These are phyloP conservation scores for Mrakia frigida DNA, from an alignment of 768 basidiomycete species.

Conservation along the genomic window DNA sequence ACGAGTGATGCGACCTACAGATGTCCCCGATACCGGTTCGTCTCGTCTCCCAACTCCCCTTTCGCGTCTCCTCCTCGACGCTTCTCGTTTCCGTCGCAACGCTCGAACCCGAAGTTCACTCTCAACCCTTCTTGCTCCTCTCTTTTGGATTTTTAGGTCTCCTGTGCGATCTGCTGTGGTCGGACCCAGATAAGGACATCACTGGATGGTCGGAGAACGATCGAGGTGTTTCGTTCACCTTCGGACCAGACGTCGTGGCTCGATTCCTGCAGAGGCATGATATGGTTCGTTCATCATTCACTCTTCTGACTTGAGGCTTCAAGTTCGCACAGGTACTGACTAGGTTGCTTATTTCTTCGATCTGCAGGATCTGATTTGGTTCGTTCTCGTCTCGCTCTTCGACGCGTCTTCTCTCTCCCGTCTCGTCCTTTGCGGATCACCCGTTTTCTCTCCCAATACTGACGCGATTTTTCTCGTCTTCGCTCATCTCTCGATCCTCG, in stretches of 20 bases:
- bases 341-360: too few relatives aligned
- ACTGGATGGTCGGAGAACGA: conserved; percentile 34
- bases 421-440: too few relatives aligned
- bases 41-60: too few relatives aligned
- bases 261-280: conserved; percentile 36
- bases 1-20: conserved; percentile 36
- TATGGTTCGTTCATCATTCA: conserved; percentile 12
- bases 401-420: background rate
- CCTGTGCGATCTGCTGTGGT: conserved; percentile 36
- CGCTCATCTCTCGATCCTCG: background rate
- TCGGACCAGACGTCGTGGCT: conserved; percentile 35
- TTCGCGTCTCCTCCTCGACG: conserved; percentile 34
- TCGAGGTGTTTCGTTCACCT: conserved; percentile 34
- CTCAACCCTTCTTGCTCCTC: conserved; percentile 1
- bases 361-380: too few relatives aligned
- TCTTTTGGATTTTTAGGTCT: conserved; percentile 41
- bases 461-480: background rate
- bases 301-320: too few relatives aligned
- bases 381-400: too few relatives aligned
- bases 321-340: too few relatives aligned
- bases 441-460: too few relatives aligned
- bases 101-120: background rate
- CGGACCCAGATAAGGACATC: conserved; percentile 36
- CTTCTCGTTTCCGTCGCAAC: conserved; percentile 36
- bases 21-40: conserved; percentile 50